Evolutionary conservation across 371 early-diverging fungal species (phyloP), one percentile per base, ranked within the genome.

Genomic region (Mucor piriformis): DNA sequence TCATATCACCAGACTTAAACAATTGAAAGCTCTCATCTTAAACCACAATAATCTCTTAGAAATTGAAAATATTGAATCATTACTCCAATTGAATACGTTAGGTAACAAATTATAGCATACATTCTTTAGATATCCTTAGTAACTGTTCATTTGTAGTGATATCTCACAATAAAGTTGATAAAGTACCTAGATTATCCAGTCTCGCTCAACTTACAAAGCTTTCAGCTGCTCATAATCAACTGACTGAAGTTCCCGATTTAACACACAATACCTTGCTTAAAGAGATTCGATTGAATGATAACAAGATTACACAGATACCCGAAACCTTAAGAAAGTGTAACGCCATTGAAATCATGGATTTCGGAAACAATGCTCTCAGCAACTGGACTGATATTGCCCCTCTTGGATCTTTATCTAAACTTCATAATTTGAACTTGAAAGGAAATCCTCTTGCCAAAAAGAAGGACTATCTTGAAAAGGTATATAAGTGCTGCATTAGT

Each of bases 21-120:
- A 81, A 32, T 76, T 94, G 21, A 92, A 90, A 57, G 95, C 95
- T 5, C 72, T 94, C n/a, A 89, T 94, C 38, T 77, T 93, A 24
- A 91, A 88, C 63, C 76, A 93, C 69, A 95, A 95, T 72, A 50
- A 78, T 40, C 80, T 94, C 47, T 70, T 77, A 24, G 66, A 69
- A 43, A 79, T 92, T 42, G 90, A 91, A 29, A 80, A 89, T 57
- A 37, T 95, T 18, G 77, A 75, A 11, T 57, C 69, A 2, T 69
- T 92, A 42, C 57, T 62, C 1, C 70, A 88, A 23, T 78, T 95
- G 18, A 89, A 88, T 63, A 92, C 93, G 0, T 68, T 93, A 20
- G 87, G 86, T 86, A 76, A 64, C 33, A 37, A 18, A 6, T 8
- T 40, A 44, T 3, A 4, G 29, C 29, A 18, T 44, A 23, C 2